Percentiles rank a stretch among this genome's conserved stretches.
phyloP scores from a whole-genome alignment of 73 alveolate genomes.

The Paramecium sexaurelia region DNA sequence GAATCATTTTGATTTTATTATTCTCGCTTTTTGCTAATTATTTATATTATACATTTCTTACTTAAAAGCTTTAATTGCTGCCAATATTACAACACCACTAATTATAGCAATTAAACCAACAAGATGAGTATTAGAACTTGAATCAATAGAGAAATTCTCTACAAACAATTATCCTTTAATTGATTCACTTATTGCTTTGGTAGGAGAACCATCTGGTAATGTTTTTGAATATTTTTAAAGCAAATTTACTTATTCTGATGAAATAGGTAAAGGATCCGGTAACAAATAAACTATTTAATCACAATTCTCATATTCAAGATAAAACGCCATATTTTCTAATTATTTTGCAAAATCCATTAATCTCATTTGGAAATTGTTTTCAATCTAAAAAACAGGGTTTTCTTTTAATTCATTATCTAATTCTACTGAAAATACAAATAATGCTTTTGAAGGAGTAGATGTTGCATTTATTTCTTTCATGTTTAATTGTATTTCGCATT shows the following conservation, averaged over 20 bases:
- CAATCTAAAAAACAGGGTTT: neutral
- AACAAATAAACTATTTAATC: neutral
- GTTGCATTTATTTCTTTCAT: constrained; percentile 26
- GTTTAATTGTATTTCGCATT: constrained; percentile 20
- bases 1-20: neutral
- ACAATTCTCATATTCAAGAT: neutral
- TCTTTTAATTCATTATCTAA: neutral
- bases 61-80: constrained; percentile 25
- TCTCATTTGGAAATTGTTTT: neutral
- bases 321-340: neutral
- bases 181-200: neutral
- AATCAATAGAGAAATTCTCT: neutral
- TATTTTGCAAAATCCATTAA: neutral
- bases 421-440: neutral
- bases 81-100: constrained; percentile 15
- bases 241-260: neutral
- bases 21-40: neutral
- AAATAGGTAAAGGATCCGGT: neutral
- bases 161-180: neutral
- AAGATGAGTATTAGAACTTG: constrained; percentile 3
- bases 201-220: neutral
- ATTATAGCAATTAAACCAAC: neutral
- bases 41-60: neutral
- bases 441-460: neutral
- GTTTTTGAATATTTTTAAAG: neutral